Conservation (phyloP, 2,329 filamentous ascomycete genomes). For the Botryotinia globosa region DNA sequence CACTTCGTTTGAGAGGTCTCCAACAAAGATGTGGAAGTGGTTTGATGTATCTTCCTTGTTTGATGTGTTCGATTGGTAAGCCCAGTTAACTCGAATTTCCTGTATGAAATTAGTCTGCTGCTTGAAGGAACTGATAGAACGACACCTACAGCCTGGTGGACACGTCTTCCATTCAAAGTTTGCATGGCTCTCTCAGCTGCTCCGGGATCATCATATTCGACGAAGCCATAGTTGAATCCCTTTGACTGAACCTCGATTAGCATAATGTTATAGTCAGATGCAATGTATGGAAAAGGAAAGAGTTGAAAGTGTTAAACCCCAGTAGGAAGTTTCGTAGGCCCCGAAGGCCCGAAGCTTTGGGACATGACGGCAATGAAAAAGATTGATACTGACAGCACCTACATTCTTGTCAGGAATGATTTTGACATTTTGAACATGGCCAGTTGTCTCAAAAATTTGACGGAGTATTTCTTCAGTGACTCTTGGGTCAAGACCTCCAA, state of each 20-base stretch:
- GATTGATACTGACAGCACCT: slow-evolving; percentile 50
- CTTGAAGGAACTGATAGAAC: neutral
- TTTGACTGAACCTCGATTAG: slow-evolving; percentile 65
- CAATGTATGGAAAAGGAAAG: slow-evolving; percentile 13
- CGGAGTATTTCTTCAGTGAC: slow-evolving; percentile 95
- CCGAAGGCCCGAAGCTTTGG: slow-evolving; percentile 19
- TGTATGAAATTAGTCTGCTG: slow-evolving; percentile 41
- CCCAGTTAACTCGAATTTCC: slow-evolving; percentile 99
- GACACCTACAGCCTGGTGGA: slow-evolving; percentile 82
- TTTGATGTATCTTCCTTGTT: slow-evolving; percentile 97
- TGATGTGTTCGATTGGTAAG: slow-evolving; percentile 91
- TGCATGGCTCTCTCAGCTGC: slow-evolving; percentile 96
- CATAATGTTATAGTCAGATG: slow-evolving; percentile 28
- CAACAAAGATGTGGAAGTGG: slow-evolving; percentile 99
- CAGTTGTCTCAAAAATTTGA: slow-evolving; percentile 98
- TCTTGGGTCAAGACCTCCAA: slow-evolving; percentile 89
- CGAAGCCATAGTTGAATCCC: slow-evolving; percentile 98
- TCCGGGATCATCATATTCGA: slow-evolving; percentile 97
- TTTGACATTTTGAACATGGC: slow-evolving; percentile 97
- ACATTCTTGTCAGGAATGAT: slow-evolving; percentile 99
- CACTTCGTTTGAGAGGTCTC: slow-evolving; percentile 96
- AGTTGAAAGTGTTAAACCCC: slow-evolving; percentile 29
- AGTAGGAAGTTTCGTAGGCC: slow-evolving; percentile 29
- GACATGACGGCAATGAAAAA: slow-evolving; percentile 32
- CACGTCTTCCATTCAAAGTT: slow-evolving; percentile 89